Percentiles rank a stretch among this genome's conserved stretches.
Evolutionary conservation across 2,329 filamentous ascomycete genomes (phyloP).

Genomic region (Hypoxylon rubiginosum): DNA sequence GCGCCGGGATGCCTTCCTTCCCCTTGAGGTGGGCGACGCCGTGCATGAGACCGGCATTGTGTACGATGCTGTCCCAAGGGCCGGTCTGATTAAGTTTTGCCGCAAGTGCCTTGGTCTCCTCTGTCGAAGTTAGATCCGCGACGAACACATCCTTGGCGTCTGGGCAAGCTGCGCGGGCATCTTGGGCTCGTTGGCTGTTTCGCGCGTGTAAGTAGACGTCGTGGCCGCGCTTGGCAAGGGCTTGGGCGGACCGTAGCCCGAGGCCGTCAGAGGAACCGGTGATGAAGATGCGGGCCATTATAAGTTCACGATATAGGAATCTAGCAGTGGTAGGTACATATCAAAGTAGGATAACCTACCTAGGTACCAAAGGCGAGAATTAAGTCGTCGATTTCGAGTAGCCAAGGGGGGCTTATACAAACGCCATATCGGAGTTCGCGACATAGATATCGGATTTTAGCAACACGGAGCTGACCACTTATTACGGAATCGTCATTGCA

Average conservation of each 20-base stretch:
- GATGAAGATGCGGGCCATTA: constrained; percentile 54
- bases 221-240: constrained; percentile 65
- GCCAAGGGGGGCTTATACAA: not conserved
- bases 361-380: not conserved
- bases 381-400: not conserved
- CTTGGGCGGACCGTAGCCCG: constrained; percentile 64
- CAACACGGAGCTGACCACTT: not conserved
- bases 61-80: constrained; percentile 67
- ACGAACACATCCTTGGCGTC: constrained; percentile 64
- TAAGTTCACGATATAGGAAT: not conserved
- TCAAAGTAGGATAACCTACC: not conserved
- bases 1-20: constrained; percentile 57
- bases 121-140: constrained; percentile 65
- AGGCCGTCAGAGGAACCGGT: constrained; percentile 71
- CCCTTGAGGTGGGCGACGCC: constrained; percentile 52
- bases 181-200: constrained; percentile 64
- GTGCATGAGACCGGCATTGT: constrained; percentile 68
- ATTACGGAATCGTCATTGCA: not conserved
- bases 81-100: constrained; percentile 59
- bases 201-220: constrained; percentile 69
- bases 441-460: constrained; percentile 12
- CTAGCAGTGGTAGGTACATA: not conserved
- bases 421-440: constrained; percentile 19
- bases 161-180: constrained; percentile 63
- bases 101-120: constrained; percentile 65